Base-by-base conservation (phyloP, 2,329 filamentous ascomycete genomes). In the Botrytis fragariae region DNA sequence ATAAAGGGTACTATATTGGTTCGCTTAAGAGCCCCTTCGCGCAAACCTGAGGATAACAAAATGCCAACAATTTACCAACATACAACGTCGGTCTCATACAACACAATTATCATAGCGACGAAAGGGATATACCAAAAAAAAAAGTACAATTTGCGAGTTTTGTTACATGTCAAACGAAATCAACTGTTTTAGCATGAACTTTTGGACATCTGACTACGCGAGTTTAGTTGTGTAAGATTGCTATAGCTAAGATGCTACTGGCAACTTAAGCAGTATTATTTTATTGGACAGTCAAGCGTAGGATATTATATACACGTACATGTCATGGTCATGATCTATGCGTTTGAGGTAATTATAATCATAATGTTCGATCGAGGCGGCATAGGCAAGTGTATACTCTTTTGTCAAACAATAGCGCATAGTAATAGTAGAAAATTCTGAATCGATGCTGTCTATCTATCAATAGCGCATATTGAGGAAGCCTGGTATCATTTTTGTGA, bases 71-170 rank as follows among this genome's bases (percentile, higher is more conserved):
- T 64, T 35, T 48, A 35, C n/a, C 20, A 64, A 64, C 42, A 48
- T 48, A 20, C 20, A 64, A 64, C 39, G 1, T 64, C 62, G 61
- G 42, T 10, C n/a, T 64, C 42, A 29, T 45, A 25, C 18, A 29
- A 45, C 5, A 39, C 9, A 2, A 60, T 12, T 8, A 18, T 62
- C 35, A 8, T 25, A 25, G 8, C 5, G 3, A n/a, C 35, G 12
- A 39, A 62, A 9, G 20, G 22, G 7, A 48, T 25, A 25, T 48
- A 22, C 1, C n/a, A n/a, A n/a, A 4, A 2, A 22, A 48, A 42
- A n/a, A n/a, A 0, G 7, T 1, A 22, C 1, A n/a, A 14, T 29
- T 16, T 16, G 0, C 0, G 4, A 7, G 10, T 62, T 62, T 62
- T 18, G 35, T 29, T 39, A 3, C 1, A 62, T 51, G 4, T n/a